Conservation (phyloP, 345 rosid genomes). For the Gossypium australe region DNA sequence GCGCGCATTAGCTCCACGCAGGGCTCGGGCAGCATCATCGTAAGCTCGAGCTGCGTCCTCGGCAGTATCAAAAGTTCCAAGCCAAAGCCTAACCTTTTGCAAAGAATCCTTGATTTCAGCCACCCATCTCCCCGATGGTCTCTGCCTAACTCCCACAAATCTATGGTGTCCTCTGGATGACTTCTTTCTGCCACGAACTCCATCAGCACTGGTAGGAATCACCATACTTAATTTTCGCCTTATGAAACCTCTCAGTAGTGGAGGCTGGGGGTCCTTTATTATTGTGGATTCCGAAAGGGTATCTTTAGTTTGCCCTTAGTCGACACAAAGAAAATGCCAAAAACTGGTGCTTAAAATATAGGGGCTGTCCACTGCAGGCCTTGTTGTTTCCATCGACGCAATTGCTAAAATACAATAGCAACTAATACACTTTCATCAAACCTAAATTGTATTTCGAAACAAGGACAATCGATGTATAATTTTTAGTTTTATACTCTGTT, state of each 20-base stretch:
- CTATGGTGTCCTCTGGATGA: constrained; percentile 45
- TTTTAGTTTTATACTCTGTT: too few species aligned
- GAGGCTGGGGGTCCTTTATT: background rate
- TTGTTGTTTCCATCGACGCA: constrained; percentile 4
- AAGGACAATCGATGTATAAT: too few species aligned
- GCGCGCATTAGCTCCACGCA: constrained; percentile 45
- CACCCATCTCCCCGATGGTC: constrained; percentile 58
- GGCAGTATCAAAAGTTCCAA: constrained; percentile 52
- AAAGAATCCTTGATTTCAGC: constrained; percentile 57
- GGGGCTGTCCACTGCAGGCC: constrained; percentile 9
- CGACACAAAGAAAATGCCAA: constrained; percentile 10
- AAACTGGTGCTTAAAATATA: constrained; percentile 5
- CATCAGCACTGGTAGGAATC: background rate
- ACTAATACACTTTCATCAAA: background rate
- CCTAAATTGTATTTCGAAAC: background rate
- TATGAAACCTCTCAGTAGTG: background rate
- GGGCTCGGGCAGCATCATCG: constrained; percentile 46
- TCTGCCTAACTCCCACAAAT: constrained; percentile 49
- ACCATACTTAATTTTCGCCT: background rate
- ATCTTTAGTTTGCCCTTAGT: background rate
- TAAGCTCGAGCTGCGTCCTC: constrained; percentile 54
- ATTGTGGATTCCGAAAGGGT: background rate
- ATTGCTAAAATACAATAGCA: background rate
- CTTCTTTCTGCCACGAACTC: constrained; percentile 29
- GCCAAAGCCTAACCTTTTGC: constrained; percentile 56